Evolutionary conservation across 1,284 basidiomycete genomes (phyloP), one percentile per base, ranked within the genome.

Genomic region (Cryptococcus amylolentus): DNA sequence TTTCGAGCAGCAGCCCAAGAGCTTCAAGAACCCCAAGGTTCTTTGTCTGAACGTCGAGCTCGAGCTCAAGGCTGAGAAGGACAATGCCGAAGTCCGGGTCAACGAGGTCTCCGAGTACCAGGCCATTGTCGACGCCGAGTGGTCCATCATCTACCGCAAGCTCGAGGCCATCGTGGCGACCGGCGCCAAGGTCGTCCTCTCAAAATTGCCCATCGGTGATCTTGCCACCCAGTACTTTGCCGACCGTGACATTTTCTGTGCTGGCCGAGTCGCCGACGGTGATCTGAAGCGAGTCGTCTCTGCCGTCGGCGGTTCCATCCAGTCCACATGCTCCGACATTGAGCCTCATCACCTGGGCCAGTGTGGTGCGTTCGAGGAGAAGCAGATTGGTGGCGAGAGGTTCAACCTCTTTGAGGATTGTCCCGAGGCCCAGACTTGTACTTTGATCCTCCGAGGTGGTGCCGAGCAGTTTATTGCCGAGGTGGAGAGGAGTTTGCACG

Each of bases 391-490:
- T 50, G 91, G 93, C 27, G 96, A 99, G 81, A 81, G 96, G 57
- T 99, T 91, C 83, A 99, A 99, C 78, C 78, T 98, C 58, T 98
- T 99, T 69, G 87, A 94, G 75, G 86, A 88, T 55, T 98, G 94
- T 75, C 85, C 91, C 20, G 86, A 90, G 77, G 90, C 96, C n/a
- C 94, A 94, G 80, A 98, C 96, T 0, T 97, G 94, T 77, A 98
- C 96, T n/a, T 78, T 98, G 18, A 80, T 99, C 38, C 84, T 99
- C 56, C 85, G 96, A 57, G 96, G 96, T 59, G 96, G 96, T 23
- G 96, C 96, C 0, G 94, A 98, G 73, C 96, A 99, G 76, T 98
- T 99, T 77, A 98, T 98, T 62, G 92, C 94, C 67, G 96, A 98
- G 77, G 94, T 98, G 10, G 95, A 98, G 78, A 82, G 96, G 56